A percentile compares a stretch with the other conserved stretches of the same genome.
These are phyloP conservation scores for Juglanconis juglandina DNA, from an alignment of 2,329 filamentous ascomycete genomes.

Conservation along the genomic window DNA sequence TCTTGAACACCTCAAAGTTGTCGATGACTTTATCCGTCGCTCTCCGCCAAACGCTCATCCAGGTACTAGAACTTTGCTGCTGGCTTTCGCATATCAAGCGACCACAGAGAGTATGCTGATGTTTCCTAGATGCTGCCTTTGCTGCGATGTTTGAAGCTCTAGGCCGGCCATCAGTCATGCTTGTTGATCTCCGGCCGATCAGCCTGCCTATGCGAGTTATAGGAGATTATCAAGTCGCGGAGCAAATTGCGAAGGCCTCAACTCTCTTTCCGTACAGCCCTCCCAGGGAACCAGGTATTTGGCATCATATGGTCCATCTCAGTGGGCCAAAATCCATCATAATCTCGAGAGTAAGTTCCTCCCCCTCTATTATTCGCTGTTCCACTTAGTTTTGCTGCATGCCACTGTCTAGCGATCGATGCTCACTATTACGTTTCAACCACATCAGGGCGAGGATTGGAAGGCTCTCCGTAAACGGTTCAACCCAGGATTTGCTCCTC, in stretches of 20 bases:
- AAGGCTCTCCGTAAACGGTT: slow-evolving; percentile 31
- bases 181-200: slow-evolving; percentile 16
- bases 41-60: slow-evolving; percentile 11
- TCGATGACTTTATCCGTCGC: slow-evolving; percentile 15
- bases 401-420: background rate
- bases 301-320: slow-evolving; percentile 1
- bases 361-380: background rate
- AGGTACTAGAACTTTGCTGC: slow-evolving; percentile 1
- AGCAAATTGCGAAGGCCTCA: slow-evolving; percentile 11
- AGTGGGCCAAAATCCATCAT: slow-evolving; percentile 3
- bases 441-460: slow-evolving; percentile 26
- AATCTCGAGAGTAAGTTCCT: background rate
- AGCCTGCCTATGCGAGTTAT: slow-evolving; percentile 11
- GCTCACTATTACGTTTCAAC: background rate
- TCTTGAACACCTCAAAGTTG: slow-evolving; percentile 10
- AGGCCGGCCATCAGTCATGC: slow-evolving; percentile 16
- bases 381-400: background rate
- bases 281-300: background rate
- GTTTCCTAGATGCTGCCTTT: slow-evolving; percentile 13
- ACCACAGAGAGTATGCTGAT: background rate
- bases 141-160: slow-evolving; percentile 14
- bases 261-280: slow-evolving; percentile 5
- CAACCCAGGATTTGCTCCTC: slow-evolving; percentile 35
- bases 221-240: slow-evolving; percentile 12
- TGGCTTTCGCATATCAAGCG: background rate